Evolutionary conservation across 208 protist species (phyloP).

Genomic region (Angomonas ambiguus): DNA sequence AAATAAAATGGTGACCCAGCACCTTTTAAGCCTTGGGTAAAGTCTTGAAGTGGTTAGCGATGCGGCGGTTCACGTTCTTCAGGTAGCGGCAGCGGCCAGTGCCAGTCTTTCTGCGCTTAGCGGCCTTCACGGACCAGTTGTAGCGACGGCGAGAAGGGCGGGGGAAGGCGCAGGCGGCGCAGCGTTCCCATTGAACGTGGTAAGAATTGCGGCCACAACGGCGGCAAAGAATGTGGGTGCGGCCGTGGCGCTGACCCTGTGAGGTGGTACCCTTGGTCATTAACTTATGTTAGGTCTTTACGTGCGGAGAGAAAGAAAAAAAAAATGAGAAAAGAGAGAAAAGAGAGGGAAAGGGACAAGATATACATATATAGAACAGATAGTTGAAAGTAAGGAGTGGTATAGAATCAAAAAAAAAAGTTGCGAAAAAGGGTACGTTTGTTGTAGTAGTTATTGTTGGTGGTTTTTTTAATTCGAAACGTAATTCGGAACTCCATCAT

Average conservation of each 20-base stretch:
- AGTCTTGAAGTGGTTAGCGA: constrained; percentile 97
- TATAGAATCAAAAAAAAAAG: neutral
- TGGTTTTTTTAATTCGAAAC: neutral
- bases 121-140: constrained; percentile 97
- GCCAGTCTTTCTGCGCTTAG: constrained; percentile 97
- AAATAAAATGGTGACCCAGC: neutral
- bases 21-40: constrained; percentile 46
- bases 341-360: constrained; percentile 3
- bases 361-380: neutral
- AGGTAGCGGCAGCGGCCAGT: constrained; percentile 98
- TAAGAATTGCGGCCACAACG: constrained; percentile 96
- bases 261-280: constrained; percentile 92
- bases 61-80: constrained; percentile 94
- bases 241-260: constrained; percentile 87
- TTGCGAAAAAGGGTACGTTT: constrained; percentile 13
- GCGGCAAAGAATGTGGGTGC: constrained; percentile 97
- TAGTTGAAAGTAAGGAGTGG: neutral
- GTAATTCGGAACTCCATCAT: neutral
- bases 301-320: too few relatives aligned
- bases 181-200: constrained; percentile 98
- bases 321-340: constrained; percentile 5
- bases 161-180: constrained; percentile 98
- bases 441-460: constrained; percentile 5
- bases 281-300: neutral
- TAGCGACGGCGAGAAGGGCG: constrained; percentile 93